Evolutionary conservation across 1,284 basidiomycete genomes (phyloP), one percentile per base, ranked within the genome.

Genomic region (Malassezia restricta): DNA sequence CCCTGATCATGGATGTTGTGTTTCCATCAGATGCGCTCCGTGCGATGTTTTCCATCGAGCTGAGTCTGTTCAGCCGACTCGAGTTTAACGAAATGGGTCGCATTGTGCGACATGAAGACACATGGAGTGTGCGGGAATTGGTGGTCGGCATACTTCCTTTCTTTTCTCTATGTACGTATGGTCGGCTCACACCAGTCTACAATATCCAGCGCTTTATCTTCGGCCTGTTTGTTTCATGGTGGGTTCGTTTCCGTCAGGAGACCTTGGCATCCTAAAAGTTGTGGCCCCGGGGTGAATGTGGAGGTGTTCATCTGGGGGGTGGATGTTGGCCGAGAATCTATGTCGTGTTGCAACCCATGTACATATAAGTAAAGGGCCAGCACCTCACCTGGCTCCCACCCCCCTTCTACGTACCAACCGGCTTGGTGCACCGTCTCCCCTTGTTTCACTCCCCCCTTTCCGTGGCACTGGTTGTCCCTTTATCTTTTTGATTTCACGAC

Each of bases 51-150:
- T 66, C 65, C n/a, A 62, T 73, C 43, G 62, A 71, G 52, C 51
- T 73, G 37, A 64, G 68, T 30, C 40, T 73, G 14, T 63, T 73
- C 63, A 71, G 66, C 43, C 62, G 71, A 1, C 59, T 73, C 28
- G 71, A 73, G 54, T 73, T 73, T 59, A 73, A 73, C 57, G 71
- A 73, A 40, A 66, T 62, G 33, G 71, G 71, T 14, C 56, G 63
- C 15, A 70, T 73, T 37, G 69, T 71, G 3, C 57, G 66, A 27
- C 71, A 73, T 50, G 71, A 73, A 41, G 71, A 73, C 44, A 67
- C 65, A 6, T 73, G 71, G 71, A 65, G 71, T 7, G 28, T 71
- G 47, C 57, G 69, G 6, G 71, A 73, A 58, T 58, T 68, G 8
- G 65, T 73, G 35, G 71, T 71, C 40, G 69, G 67, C 11, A 59